Percentiles rank a stretch among this genome's conserved stretches.
Conservation (phyloP, 441 rosid genomes). For the Corymbia calophylla region DNA sequence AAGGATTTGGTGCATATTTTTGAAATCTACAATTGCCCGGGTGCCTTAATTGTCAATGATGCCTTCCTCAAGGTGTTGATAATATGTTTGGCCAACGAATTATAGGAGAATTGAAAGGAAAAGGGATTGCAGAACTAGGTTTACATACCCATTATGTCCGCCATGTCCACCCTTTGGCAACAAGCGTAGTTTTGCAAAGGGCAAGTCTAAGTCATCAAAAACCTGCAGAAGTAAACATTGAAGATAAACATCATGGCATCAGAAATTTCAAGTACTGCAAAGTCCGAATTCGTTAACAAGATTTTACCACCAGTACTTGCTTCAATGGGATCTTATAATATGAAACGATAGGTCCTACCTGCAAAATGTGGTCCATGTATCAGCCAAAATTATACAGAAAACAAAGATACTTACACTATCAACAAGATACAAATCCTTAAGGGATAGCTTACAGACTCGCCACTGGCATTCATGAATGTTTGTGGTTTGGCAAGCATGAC, state of each 20-base stretch:
- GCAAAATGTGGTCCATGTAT: conserved; percentile 16
- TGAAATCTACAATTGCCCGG: neutral
- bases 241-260: neutral
- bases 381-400: neutral
- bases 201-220: conserved; percentile 91
- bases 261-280: neutral
- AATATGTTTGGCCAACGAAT: neutral
- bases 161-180: conserved; percentile 99
- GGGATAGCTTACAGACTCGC: conserved; percentile 90
- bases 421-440: conserved; percentile 7
- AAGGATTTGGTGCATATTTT: neutral
- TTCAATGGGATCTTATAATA: conserved; percentile 86
- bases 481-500: conserved; percentile 95
- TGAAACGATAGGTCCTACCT: conserved; percentile 84
- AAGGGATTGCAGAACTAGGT: neutral
- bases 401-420: neutral
- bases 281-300: conserved; percentile 1
- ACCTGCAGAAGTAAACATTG: conserved; percentile 27
- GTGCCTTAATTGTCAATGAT: neutral
- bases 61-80: neutral
- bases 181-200: conserved; percentile 79
- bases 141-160: conserved; percentile 85
- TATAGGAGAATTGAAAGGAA: neutral
- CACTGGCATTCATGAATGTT: conserved; percentile 91
- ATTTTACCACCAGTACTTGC: conserved; percentile 86